Evolutionary conservation across 2,329 filamentous ascomycete species (phyloP).

Genomic region (Tympanopsis confertula): DNA sequence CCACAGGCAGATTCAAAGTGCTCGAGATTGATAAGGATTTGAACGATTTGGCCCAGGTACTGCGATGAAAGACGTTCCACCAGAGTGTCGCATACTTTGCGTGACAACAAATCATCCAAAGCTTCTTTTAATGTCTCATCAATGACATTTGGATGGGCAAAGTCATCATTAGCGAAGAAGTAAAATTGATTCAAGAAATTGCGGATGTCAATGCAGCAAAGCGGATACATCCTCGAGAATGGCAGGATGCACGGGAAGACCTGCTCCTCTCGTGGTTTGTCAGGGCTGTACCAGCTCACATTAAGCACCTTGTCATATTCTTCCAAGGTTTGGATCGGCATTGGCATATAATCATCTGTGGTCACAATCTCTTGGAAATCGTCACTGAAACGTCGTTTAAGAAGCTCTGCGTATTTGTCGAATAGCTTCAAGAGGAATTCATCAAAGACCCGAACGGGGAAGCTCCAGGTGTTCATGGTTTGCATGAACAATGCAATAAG

Average conservation of each 20-base stretch:
- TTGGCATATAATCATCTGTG: slow-evolving; percentile 99
- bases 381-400: slow-evolving; percentile 84
- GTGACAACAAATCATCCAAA: slow-evolving; percentile 84
- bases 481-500: slow-evolving; percentile 90
- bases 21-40: slow-evolving; percentile 94
- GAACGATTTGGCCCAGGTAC: slow-evolving; percentile 93
- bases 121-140: slow-evolving; percentile 84
- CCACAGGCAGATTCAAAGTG: slow-evolving; percentile 90
- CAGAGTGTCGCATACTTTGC: slow-evolving; percentile 82
- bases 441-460: slow-evolving; percentile 72
- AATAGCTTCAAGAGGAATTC: slow-evolving; percentile 80
- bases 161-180: slow-evolving; percentile 92
- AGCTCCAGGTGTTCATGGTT: slow-evolving; percentile 95
- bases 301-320: slow-evolving; percentile 94
- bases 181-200: slow-evolving; percentile 98
- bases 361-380: slow-evolving; percentile 70
- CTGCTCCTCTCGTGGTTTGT: slow-evolving; percentile 64
- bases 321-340: slow-evolving; percentile 82
- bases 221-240: slow-evolving; percentile 97
- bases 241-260: slow-evolving; percentile 90
- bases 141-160: slow-evolving; percentile 78
- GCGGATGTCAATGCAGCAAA: slow-evolving; percentile 95
- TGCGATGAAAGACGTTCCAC: slow-evolving; percentile 82
- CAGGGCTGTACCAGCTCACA: slow-evolving; percentile 89
- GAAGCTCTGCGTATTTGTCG: slow-evolving; percentile 81